phyloP scores from a whole-genome alignment of 2,329 filamentous ascomycete genomes.

The Ceratocystis lukuohia region DNA sequence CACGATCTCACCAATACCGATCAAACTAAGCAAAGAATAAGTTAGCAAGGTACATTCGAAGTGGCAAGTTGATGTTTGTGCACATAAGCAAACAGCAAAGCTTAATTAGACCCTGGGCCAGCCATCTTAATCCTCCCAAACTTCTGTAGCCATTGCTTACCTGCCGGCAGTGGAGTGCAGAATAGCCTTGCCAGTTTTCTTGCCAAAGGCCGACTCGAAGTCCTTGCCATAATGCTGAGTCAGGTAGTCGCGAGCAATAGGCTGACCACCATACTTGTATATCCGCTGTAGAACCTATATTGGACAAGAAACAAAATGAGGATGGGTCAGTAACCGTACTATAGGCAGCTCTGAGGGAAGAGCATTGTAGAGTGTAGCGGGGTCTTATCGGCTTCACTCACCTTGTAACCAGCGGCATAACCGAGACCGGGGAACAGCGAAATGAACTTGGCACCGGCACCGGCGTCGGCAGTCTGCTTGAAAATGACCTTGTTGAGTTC shows the following conservation, averaged over 20 bases:
- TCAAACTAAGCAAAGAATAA: slow-evolving; percentile 44
- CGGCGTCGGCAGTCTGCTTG: slow-evolving; percentile 67
- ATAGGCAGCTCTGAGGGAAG: neutral
- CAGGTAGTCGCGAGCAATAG: slow-evolving; percentile 84
- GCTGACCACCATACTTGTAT: slow-evolving; percentile 98
- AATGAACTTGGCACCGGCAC: slow-evolving; percentile 66
- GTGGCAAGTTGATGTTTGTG: neutral
- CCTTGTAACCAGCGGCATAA: slow-evolving; percentile 96
- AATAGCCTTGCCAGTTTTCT: slow-evolving; percentile 94
- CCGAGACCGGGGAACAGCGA: slow-evolving; percentile 94
- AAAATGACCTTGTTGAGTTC: slow-evolving; percentile 88
- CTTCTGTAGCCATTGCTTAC: slow-evolving; percentile 31
- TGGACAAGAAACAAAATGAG: neutral
- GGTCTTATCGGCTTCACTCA: slow-evolving; percentile 25
- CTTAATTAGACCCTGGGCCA: neutral
- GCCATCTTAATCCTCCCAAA: neutral
- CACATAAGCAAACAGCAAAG: neutral
- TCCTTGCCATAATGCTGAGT: slow-evolving; percentile 61
- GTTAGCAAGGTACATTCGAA: neutral
- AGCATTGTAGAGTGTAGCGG: too few species aligned
- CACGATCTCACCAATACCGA: slow-evolving; percentile 94
- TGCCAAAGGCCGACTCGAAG: slow-evolving; percentile 84
- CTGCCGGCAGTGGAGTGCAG: slow-evolving; percentile 94
- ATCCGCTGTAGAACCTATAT: slow-evolving; percentile 71
- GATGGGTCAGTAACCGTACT: neutral